Evolutionary conservation across 108 stramenopile genomes (phyloP), one percentile per base, ranked within the genome.

Genomic region (Fragilaria crotonensis): DNA sequence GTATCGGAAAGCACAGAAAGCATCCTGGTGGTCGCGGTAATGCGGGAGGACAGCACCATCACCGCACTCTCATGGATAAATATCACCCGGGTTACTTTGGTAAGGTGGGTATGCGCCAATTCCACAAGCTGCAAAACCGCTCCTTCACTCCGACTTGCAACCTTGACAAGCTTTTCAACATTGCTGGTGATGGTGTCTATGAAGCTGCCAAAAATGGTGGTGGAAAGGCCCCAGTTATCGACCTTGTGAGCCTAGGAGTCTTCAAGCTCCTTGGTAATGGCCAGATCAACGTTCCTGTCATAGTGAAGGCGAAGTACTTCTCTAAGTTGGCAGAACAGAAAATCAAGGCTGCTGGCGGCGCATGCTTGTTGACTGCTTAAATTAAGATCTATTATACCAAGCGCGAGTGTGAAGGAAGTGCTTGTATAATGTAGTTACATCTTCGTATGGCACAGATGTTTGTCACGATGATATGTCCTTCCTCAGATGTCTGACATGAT

Each of bases 11-110:
- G 94, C 98, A 99, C 95, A 84, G 98, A 52, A 93, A 87, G 75
- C 98, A 99, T 87, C 98, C 98, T 47, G 95, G 97, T 78, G 98
- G 98, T 72, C 97, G 98, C 49, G 98, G 98, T 95, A 99, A 99
- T 76, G 98, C 98, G 36, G 98, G 98, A 78, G 98, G 98, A 61
- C 97, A 98, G 73, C 98, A 99, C 65, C 98, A 99, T 76, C 97
- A 98, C 93, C 91, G 98, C 28, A 97, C 86, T 68, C 80, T 98
- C 33, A 85, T 99, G 66, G 98, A 99, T 79, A 97, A 98, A 77
- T 98, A 84, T 75, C 98, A 98, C 77, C 98, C 98, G 64, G 98
- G 98, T 82, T 98, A 99, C 84, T 99, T 99, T 76, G 97, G 99
- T 70, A 99, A 98, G 90, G 96, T 99, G 54, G 97, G 97, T 84